Percentiles rank a stretch among this genome's conserved stretches.
These are phyloP conservation scores for Geranium incanum DNA, from an alignment of 441 rosid species.

Conservation along the genomic window DNA sequence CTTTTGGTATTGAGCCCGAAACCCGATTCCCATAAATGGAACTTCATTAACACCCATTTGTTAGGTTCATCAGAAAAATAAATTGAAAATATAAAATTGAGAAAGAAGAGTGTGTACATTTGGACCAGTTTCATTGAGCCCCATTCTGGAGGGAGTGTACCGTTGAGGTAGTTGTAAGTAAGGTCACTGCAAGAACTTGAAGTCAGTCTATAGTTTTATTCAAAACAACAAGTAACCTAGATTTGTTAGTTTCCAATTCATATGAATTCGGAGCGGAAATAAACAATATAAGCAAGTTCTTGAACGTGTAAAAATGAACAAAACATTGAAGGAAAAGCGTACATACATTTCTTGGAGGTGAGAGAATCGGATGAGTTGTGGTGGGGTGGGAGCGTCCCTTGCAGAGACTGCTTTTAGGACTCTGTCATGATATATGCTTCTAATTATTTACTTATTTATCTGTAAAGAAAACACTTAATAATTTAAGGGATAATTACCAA, in stretches of 20 bases:
- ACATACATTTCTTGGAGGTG: background rate
- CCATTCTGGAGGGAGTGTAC: background rate
- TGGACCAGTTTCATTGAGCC: background rate
- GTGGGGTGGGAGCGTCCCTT: background rate
- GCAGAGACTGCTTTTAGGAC: slow-evolving; percentile 1
- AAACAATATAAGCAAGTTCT: too few species aligned
- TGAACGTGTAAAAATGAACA: background rate
- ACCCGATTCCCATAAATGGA: background rate
- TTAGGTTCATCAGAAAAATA: background rate
- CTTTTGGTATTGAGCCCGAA: background rate
- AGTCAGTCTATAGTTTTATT: background rate
- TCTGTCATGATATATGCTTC: background rate
- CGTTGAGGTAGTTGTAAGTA: background rate
- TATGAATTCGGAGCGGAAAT: too few species aligned
- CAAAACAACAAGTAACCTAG: background rate
- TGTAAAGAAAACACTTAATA: too few species aligned
- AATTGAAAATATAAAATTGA: background rate
- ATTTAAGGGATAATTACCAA: too few species aligned
- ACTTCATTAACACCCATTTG: background rate
- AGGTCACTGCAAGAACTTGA: background rate
- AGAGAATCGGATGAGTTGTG: background rate
- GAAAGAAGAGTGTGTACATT: background rate
- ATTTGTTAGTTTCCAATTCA: background rate
- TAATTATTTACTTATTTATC: too few species aligned
- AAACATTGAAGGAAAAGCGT: background rate